Evolutionary conservation across 345 rosid genomes (phyloP), one percentile per base, ranked within the genome.

Genomic region (Sisymbrium altissimum): DNA sequence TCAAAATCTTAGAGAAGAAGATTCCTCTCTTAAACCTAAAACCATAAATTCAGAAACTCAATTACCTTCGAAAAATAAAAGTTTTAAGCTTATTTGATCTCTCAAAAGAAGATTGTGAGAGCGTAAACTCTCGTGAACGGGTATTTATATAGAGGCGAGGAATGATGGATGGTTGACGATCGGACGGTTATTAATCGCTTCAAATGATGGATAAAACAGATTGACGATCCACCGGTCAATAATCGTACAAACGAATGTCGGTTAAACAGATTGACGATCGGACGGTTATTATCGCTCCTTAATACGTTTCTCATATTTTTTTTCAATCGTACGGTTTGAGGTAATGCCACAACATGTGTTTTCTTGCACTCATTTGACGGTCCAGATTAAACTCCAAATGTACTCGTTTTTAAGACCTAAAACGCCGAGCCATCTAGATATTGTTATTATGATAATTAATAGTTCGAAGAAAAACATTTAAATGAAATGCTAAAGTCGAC

Each of bases 71-170:
- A 58, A 44, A 45, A n/a, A n/a, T n/a, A n/a, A n/a, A n/a, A n/a
- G n/a, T n/a, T n/a, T n/a, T n/a, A n/a, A n/a, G n/a, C n/a, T n/a
- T n/a, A n/a, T n/a, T n/a, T n/a, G n/a, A n/a, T n/a, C n/a, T n/a
- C n/a, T n/a, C n/a, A n/a, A n/a, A 62, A 12, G 18, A 0, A 0
- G 27, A 0, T 15, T 11, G 12, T 3, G 3, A 14, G 1, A 4
- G 3, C 1, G 0, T 1, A 0, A 7, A 2, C 39, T 9, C 72
- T 50, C 78, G 65, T 65, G 65, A 19, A 10, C 3, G 65, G 49
- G 45, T 66, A 66, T 57, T 66, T 0, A 56, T 66, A 56, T 74
- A 73, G 65, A 74, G 49, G 65, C 58, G 56, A 64, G 64, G 56
- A 32, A 32, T 32, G 35, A 32, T 27, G 7, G 35, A 2, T 4